Base-by-base conservation (phyloP, 805 yeast genomes). In the Saturnispora saitoi region DNA sequence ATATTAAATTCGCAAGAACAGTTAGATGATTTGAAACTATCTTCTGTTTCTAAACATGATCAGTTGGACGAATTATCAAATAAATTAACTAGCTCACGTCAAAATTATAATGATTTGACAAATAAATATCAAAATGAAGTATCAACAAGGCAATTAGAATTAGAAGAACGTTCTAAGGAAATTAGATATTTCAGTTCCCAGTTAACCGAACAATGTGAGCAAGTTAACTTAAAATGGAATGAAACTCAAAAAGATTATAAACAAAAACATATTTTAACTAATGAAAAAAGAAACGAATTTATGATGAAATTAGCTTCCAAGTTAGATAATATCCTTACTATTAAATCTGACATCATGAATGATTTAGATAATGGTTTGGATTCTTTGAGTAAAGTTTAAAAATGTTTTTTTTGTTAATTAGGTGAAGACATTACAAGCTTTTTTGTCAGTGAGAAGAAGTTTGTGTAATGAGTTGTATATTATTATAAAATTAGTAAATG, bases 321-420 rank as follows among this genome's bases (percentile, higher is more conserved):
- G 56, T 77, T 87, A 54, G 80, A 80, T 51, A 70, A 67, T 49
- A 75, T 81, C 20, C 74, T 83, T 44, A 74, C 71, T 43, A 82
- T 86, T 66, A 86, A 86, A 65, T 65, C 81, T 53, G 77, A 75
- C 50, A 73, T 85, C 40, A 91, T 86, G 59, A 71, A 74, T 19
- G 73, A 77, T 46, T 69, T 86, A 42, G 86, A 81, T 56, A 80
- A 74, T 32, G 70, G 55, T 4, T n/a, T 43, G 17, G 28, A 43
- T 15, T 43, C 43, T n/a, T 30, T 41, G 20, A 30, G 30, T 32
- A 37, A 20, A 20, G n/a, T 22, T 10, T 11, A 22, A 26, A 22
- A 14, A 9, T 30, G 24, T n/a, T 8, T n/a, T 37, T 37, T 12
- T 37, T 22, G 28, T 24, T 24, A 24, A 24, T 24, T 24, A 3